Evolutionary conservation across 1,139 yeast species (phyloP), one percentile per base, ranked within the genome.

Genomic region (Debaryomycetaceae sp.): DNA sequence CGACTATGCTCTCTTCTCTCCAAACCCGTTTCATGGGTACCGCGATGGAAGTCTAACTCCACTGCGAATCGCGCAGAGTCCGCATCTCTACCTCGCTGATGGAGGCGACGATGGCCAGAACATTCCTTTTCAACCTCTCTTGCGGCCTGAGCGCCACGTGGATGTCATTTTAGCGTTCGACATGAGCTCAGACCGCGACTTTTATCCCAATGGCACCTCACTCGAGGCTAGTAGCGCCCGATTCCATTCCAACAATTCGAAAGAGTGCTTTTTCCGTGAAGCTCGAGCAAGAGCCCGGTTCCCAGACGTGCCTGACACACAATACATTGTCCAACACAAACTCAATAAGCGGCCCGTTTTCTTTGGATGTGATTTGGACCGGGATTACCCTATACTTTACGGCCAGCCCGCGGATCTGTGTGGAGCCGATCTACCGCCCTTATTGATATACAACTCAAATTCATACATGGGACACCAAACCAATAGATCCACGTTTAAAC

Each of bases 1-100:
- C 8, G 90, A 80, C 41, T 78, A 75, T 49, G 90, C 93, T 1
- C 49, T 79, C 4, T 70, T 66, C 52, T 57, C 71, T 10, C 94
- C 94, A 4, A 85, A 82, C 40, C 95, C 95, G 4, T 86, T 81
- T 50, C 65, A 51, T 35, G 60, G 58, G 12, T 56, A 48, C 30
- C 25, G 43, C 21, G 30, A 25, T 5, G 7, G 23, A 13, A 15
- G 21, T 13, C 16, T n/a, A 6, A 15, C 15, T 8, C 32, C 36
- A 8, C 22, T 29, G 3, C 25, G 25, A 7, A 34, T 54, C 2
- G 30, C 41, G 4, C 30, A 37, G 4, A 41, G 37, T 19, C 30
- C 37, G 4, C 53, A 54, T 30, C 35, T 59, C 25, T 59, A 55
- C 33, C 37, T 62, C 13, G 63, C 54, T 1, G 69, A 62, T 36